Evolutionary conservation across 2,329 filamentous ascomycete genomes (phyloP).

Genomic region (Phyllosticta citrichinensis): DNA sequence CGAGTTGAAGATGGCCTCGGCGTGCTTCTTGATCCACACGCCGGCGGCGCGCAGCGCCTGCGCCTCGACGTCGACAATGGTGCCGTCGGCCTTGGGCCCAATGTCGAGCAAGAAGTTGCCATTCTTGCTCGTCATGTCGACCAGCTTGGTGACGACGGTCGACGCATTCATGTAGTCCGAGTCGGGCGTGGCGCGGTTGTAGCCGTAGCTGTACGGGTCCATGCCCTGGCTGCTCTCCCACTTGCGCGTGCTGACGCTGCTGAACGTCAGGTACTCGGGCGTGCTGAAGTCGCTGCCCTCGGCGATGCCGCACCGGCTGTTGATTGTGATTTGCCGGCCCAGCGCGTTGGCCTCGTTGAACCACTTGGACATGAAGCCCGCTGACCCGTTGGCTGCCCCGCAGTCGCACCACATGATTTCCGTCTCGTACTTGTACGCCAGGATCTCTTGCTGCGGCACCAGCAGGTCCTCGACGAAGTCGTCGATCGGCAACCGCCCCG

Average conservation of each 20-base stretch:
- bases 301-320: conserved; percentile 47
- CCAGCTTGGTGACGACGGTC: conserved; percentile 37
- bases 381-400: conserved; percentile 34
- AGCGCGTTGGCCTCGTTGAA: conserved; percentile 32
- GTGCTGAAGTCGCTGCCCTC: conserved; percentile 46
- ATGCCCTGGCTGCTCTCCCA: conserved; percentile 52
- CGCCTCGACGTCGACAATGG: conserved; percentile 40
- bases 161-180: conserved; percentile 43
- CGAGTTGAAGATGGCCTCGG: conserved; percentile 48
- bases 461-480: conserved; percentile 35
- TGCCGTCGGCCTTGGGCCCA: conserved; percentile 46
- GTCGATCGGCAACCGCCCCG: conserved; percentile 32
- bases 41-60: conserved; percentile 42
- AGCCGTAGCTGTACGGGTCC: conserved; percentile 51
- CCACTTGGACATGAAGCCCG: conserved; percentile 33
- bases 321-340: conserved; percentile 43
- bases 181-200: conserved; percentile 45
- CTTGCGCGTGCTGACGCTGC: conserved; percentile 42
- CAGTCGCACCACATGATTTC: conserved; percentile 42
- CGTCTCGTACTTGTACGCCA: conserved; percentile 29
- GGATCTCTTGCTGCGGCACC: conserved; percentile 35
- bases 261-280: conserved; percentile 46
- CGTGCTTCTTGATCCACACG: conserved; percentile 43
- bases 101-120: conserved; percentile 49
- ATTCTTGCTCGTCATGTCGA: conserved; percentile 47